Evolutionary conservation across 176 grass and related monocot species (phyloP).

Genomic region (Canna indica): DNA sequence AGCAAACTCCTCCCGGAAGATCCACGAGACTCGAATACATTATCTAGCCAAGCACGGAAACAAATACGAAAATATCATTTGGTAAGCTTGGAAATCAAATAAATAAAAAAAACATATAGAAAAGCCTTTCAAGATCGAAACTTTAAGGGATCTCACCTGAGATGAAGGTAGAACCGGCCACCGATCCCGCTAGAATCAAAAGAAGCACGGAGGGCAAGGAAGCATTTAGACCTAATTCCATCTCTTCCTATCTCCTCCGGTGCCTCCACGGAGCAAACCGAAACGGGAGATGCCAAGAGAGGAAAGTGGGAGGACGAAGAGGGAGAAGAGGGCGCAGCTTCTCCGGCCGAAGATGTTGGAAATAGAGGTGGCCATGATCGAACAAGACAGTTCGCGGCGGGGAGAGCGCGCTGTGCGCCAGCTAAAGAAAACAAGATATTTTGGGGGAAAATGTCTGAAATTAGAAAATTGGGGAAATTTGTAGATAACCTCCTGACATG

Average conservation of each 20-base stretch:
- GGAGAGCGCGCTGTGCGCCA: not conserved
- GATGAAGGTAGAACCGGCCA: conserved; percentile 1
- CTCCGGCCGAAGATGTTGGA: too few relatives aligned
- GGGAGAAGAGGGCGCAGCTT: not conserved
- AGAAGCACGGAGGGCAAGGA: not conserved
- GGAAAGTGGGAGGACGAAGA: not conserved
- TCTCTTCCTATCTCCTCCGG: conserved; percentile 4
- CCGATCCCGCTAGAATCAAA: not conserved
- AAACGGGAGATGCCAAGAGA: not conserved
- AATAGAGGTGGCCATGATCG: not conserved
- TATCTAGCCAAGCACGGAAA: not conserved
- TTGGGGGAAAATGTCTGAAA: too few relatives aligned
- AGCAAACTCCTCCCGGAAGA: not conserved
- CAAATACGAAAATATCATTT: too few relatives aligned
- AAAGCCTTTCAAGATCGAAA: not conserved
- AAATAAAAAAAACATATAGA: too few relatives aligned
- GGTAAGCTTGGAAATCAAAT: not conserved
- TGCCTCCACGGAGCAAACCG: not conserved
- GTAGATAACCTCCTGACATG: too few relatives aligned
- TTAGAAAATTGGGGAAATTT: too few relatives aligned
- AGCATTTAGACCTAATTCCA: not conserved
- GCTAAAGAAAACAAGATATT: not conserved
- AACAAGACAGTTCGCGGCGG: not conserved
- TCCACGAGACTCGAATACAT: conserved; percentile 6
- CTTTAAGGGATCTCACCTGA: not conserved